Evolutionary conservation across 1,284 basidiomycete species (phyloP).

Genomic region (Trichosporon sp.): DNA sequence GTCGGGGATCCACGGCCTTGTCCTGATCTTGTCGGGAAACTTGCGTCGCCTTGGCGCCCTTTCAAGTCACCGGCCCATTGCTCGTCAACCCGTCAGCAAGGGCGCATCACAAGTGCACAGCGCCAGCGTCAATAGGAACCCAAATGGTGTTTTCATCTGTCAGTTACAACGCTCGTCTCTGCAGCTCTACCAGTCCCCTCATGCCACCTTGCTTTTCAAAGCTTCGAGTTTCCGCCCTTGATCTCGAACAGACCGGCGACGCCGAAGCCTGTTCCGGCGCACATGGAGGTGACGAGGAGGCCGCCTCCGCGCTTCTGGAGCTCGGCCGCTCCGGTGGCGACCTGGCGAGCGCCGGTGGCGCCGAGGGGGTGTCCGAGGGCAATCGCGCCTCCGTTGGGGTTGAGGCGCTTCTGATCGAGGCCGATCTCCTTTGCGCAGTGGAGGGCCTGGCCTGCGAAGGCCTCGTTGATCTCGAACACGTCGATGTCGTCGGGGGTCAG

Average conservation of each 20-base stretch:
- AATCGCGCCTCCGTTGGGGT: constrained; percentile 82
- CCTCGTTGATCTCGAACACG: constrained; percentile 82
- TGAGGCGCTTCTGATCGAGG: constrained; percentile 71
- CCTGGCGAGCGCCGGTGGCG: constrained; percentile 75
- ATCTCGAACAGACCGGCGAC: constrained; percentile 19
- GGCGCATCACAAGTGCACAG: too few relatives aligned
- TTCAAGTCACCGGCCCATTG: too few relatives aligned
- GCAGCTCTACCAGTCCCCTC: too few relatives aligned
- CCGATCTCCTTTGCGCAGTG: constrained; percentile 69
- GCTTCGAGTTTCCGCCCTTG: constrained; percentile 10
- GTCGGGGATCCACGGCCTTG: too few relatives aligned
- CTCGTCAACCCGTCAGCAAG: too few relatives aligned
- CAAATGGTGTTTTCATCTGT: too few relatives aligned
- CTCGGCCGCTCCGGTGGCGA: constrained; percentile 78
- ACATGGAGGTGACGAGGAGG: constrained; percentile 87
- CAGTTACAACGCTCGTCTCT: too few relatives aligned
- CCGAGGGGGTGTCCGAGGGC: constrained; percentile 34
- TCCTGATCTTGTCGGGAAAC: too few relatives aligned
- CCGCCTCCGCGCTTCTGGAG: constrained; percentile 66
- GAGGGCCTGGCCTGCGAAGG: constrained; percentile 77
- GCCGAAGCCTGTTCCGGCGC: constrained; percentile 68
- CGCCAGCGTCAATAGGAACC: too few relatives aligned
- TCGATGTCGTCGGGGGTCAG: constrained; percentile 69
- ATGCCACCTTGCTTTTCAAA: neutral
- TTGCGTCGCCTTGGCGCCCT: too few relatives aligned